Conservation (phyloP, 1,284 basidiomycete species). For the Cerrena zonata region DNA sequence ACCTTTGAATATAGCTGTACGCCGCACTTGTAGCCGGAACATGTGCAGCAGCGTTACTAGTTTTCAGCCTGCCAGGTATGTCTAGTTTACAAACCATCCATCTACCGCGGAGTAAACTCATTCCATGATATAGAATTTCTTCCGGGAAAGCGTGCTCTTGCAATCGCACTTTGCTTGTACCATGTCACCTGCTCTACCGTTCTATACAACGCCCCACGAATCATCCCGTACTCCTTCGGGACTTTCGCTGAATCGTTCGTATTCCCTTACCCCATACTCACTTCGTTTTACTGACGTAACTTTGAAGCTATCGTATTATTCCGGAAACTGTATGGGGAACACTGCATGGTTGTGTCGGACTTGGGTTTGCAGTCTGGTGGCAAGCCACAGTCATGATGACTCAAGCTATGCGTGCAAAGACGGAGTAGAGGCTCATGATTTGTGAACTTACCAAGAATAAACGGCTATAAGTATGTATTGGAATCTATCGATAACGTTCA, state of each 20-base stretch:
- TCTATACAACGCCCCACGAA: slow-evolving; percentile 69
- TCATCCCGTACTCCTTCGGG: slow-evolving; percentile 72
- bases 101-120: no score
- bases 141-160: slow-evolving; percentile 77
- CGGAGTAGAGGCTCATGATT: no score
- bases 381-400: slow-evolving; percentile 57
- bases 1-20: slow-evolving; percentile 44
- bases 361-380: slow-evolving; percentile 71
- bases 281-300: slow-evolving; percentile 1
- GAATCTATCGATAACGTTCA: neutral
- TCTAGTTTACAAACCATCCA: neutral
- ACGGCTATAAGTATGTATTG: neutral
- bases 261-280: neutral
- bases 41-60: slow-evolving; percentile 55
- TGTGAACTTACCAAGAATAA: no score
- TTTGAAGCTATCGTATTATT: slow-evolving; percentile 49
- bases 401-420: slow-evolving; percentile 34
- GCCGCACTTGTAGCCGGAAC: slow-evolving; percentile 52
- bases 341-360: slow-evolving; percentile 59
- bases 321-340: slow-evolving; percentile 67
- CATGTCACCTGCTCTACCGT: slow-evolving; percentile 71
- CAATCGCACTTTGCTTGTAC: slow-evolving; percentile 70
- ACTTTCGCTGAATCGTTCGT: slow-evolving; percentile 54
- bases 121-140: slow-evolving; percentile 53
- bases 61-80: slow-evolving; percentile 61